Evolutionary conservation across 306 rosid genomes (phyloP).

Genomic region (Albizia julibrissin): DNA sequence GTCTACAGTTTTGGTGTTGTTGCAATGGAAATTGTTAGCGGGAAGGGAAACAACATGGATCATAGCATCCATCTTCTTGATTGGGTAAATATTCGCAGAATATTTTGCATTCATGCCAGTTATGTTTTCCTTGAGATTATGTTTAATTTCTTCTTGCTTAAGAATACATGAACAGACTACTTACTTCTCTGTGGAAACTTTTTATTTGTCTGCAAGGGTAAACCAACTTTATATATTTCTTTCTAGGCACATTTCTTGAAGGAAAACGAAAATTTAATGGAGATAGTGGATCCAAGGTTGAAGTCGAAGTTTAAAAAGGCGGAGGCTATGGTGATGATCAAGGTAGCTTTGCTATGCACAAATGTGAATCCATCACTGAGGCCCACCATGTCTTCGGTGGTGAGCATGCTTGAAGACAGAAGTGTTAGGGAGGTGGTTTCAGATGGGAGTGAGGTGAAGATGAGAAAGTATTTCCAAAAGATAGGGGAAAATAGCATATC

Average conservation of each 20-base stretch:
- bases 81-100: constrained; percentile 41
- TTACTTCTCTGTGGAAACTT: not conserved
- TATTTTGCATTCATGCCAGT: constrained; percentile 9
- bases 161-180: not conserved
- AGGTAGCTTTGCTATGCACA: constrained; percentile 47
- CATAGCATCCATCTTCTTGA: constrained; percentile 55
- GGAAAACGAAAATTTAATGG: constrained; percentile 38
- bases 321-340: constrained; percentile 43
- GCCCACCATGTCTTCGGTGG: constrained; percentile 41
- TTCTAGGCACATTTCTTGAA: constrained; percentile 37
- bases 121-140: not conserved
- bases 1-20: constrained; percentile 83
- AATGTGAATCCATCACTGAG: constrained; percentile 34
- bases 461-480: constrained; percentile 13
- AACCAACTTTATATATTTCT: not conserved
- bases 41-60: constrained; percentile 55
- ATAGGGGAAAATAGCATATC: constrained; percentile 22
- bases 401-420: constrained; percentile 37
- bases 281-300: constrained; percentile 46
- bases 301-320: constrained; percentile 17
- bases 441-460: constrained; percentile 34
- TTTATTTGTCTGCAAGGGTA: not conserved
- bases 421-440: constrained; percentile 21
- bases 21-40: constrained; percentile 68
- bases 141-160: not conserved